Percentiles rank a stretch among this genome's conserved stretches.
Evolutionary conservation across 495 filamentous ascomycete species (phyloP).

Genomic region (Saxophila tyrrhenica): DNA sequence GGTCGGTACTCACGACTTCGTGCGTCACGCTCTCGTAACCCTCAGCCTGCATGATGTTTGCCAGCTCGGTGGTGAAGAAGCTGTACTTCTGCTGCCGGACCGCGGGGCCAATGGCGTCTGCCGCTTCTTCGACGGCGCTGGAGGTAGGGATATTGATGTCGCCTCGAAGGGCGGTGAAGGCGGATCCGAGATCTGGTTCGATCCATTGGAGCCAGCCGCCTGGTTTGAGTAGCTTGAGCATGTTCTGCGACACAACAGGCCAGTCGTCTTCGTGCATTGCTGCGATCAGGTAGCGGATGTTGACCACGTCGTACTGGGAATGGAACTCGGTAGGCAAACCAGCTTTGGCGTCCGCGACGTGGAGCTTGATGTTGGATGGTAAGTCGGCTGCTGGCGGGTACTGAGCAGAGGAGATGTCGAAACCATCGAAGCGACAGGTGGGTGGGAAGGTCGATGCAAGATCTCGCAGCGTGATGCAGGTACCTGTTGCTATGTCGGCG

Average conservation of each 20-base stretch:
- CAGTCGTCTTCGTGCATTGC: not conserved
- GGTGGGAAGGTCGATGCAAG: not conserved
- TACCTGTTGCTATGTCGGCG: not conserved
- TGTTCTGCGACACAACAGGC: not conserved
- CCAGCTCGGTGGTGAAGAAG: not conserved
- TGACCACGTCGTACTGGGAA: slow-evolving; percentile 10
- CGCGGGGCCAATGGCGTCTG: not conserved
- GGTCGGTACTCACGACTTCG: not conserved
- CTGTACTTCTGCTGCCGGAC: not conserved
- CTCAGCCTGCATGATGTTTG: not conserved
- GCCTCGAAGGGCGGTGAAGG: not conserved
- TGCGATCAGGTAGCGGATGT: not conserved
- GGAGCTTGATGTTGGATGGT: slow-evolving; percentile 7
- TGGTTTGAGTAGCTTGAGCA: not conserved
- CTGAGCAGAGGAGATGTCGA: slow-evolving; percentile 8
- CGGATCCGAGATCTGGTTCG: not conserved
- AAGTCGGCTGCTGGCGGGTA: slow-evolving; percentile 8
- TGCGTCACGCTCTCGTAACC: not conserved
- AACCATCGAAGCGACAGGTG: slow-evolving; percentile 6
- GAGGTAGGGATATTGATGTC: not conserved
- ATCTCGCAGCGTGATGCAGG: not conserved
- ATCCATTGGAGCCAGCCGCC: slow-evolving; percentile 1
- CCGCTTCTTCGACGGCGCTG: not conserved
- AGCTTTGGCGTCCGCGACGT: not conserved
- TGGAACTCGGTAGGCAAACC: not conserved